phyloP scores from a whole-genome alignment of 257 asterid genomes.

The Prunella vulgaris region DNA sequence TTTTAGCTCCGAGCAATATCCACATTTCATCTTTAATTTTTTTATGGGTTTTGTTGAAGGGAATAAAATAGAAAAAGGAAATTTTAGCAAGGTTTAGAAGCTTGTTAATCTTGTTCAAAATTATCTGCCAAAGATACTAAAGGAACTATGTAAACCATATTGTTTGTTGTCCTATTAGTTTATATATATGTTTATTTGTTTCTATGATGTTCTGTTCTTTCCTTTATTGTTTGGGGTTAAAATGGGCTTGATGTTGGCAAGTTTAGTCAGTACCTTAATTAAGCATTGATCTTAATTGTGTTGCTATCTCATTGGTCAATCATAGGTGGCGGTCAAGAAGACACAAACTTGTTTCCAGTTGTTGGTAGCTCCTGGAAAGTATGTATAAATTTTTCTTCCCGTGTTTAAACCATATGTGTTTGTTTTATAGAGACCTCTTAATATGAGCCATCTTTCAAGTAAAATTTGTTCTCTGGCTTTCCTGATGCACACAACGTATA shows the following conservation, averaged over 20 bases:
- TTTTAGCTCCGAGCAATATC: background rate
- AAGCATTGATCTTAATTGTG: conserved; percentile 4
- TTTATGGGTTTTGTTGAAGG: conserved; percentile 5
- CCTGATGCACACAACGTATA: conserved; percentile 15
- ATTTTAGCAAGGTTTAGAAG: background rate
- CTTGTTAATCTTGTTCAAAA: too few relatives aligned
- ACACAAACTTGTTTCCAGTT: conserved; percentile 73
- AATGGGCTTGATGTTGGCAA: conserved; percentile 2
- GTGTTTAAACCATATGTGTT: conserved; percentile 12
- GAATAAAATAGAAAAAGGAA: background rate
- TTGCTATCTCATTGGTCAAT: conserved; percentile 4
- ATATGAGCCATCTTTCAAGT: conserved; percentile 1
- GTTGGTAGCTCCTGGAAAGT: conserved; percentile 90
- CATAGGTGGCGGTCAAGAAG: conserved; percentile 67
- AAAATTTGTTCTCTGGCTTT: background rate
- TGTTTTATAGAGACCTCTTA: background rate
- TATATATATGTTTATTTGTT: background rate
- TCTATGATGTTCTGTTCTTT: background rate
- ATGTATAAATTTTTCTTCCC: conserved; percentile 23
- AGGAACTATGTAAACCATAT: background rate
- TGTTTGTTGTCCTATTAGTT: background rate
- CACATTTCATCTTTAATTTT: background rate
- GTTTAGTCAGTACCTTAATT: background rate
- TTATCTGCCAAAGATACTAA: background rate
- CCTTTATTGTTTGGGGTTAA: background rate